phyloP scores from a whole-genome alignment of 2,329 filamentous ascomycete species.

The Passalora sequoiae region DNA sequence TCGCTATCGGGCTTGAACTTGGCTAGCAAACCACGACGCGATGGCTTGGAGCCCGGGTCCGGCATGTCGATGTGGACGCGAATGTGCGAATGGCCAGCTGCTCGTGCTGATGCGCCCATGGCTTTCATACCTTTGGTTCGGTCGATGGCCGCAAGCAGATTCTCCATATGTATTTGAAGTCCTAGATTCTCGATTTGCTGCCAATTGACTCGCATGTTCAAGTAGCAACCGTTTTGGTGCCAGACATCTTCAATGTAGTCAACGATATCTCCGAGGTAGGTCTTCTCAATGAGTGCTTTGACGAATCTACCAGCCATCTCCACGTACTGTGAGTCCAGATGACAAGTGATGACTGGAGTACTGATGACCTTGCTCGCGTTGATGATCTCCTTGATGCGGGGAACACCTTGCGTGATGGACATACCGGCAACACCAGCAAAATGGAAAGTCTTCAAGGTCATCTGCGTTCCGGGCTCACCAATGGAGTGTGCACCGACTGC shows the following conservation, averaged over 20 bases:
- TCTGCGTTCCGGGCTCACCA: constrained; percentile 95
- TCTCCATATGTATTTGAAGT: constrained; percentile 66
- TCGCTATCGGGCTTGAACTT: constrained; percentile 36
- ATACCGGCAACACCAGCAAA: constrained; percentile 99
- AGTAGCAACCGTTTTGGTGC: constrained; percentile 67
- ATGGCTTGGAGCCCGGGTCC: constrained; percentile 35
- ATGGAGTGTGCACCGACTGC: constrained; percentile 97
- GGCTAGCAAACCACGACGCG: constrained; percentile 39
- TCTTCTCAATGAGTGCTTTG: constrained; percentile 92
- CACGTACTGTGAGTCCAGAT: constrained; percentile 68
- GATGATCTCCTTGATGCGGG: constrained; percentile 99
- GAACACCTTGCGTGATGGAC: constrained; percentile 98
- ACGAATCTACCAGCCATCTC: constrained; percentile 82
- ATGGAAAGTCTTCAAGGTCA: constrained; percentile 99
- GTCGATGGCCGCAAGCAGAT: constrained; percentile 73
- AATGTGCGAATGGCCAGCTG: constrained; percentile 44
- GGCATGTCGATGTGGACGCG: constrained; percentile 61
- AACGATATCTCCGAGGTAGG: constrained; percentile 76
- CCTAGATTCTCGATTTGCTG: constrained; percentile 74
- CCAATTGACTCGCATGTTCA: constrained; percentile 77
- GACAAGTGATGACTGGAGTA: constrained; percentile 87
- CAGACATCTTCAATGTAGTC: constrained; percentile 82
- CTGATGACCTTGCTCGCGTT: constrained; percentile 92
- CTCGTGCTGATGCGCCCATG: constrained; percentile 26
- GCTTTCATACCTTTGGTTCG: constrained; percentile 76